Evolutionary conservation across 306 rosid species (phyloP).

Genomic region (Ziziphus jujuba): DNA sequence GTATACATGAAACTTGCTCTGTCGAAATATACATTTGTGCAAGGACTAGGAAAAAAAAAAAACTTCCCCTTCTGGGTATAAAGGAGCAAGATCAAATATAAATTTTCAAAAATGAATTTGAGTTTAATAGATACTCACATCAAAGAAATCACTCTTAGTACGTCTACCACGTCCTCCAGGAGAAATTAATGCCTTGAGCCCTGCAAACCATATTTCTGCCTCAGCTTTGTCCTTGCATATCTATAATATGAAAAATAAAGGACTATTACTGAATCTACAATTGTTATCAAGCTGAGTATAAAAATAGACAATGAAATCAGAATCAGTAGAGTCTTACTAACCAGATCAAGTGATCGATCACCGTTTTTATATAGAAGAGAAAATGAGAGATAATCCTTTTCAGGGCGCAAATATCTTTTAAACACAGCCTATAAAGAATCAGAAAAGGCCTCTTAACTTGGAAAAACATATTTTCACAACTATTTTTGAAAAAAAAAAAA

Average conservation of each 20-base stretch:
- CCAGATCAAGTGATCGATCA: conserved; percentile 92
- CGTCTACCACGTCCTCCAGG: conserved; percentile 40
- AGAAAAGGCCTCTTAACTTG: conserved; percentile 6
- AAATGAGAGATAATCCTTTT: conserved; percentile 87
- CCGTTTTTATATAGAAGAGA: conserved; percentile 76
- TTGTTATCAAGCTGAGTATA: conserved; percentile 10
- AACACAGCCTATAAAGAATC: conserved; percentile 73
- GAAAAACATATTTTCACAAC: conserved; percentile 1
- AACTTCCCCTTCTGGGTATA: neutral
- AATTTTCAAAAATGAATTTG: neutral
- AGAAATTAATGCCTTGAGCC: conserved; percentile 73
- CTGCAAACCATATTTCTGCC: conserved; percentile 76
- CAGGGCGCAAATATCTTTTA: conserved; percentile 86
- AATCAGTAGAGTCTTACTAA: conserved; percentile 35
- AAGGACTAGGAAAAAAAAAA: neutral
- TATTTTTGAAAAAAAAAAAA: neutral
- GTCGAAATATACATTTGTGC: neutral
- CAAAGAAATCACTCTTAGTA: conserved; percentile 52
- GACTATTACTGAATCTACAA: conserved; percentile 12
- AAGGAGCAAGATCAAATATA: neutral
- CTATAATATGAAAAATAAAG: conserved; percentile 43
- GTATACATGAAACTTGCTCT: neutral
- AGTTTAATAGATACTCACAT: conserved; percentile 54
- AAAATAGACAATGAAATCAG: conserved; percentile 11
- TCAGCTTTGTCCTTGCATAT: conserved; percentile 95